Evolutionary conservation across 2,329 filamentous ascomycete genomes (phyloP).

Genomic region (Ampelomyces quisqualis): DNA sequence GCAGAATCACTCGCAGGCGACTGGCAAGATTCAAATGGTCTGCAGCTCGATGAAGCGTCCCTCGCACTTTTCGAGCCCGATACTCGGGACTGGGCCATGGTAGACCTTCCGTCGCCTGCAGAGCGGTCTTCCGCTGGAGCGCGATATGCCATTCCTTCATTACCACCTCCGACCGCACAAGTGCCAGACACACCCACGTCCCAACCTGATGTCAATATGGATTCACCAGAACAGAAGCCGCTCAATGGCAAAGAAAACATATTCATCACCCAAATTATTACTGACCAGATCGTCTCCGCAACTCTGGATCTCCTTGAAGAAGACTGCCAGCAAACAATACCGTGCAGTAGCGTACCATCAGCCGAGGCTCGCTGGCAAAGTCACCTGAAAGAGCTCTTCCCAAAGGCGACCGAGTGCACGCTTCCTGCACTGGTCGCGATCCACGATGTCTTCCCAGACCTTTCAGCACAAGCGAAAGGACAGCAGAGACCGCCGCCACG

Average conservation of each 20-base stretch:
- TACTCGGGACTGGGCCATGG: conserved; percentile 42
- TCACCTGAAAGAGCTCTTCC: conserved; percentile 33
- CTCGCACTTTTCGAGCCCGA: conserved; percentile 36
- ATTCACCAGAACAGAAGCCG: conserved; percentile 31
- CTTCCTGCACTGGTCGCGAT: conserved; percentile 37
- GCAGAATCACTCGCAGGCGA: conserved; percentile 38
- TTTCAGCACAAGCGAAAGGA: conserved; percentile 35
- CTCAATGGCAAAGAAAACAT: conserved; percentile 61
- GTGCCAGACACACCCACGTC: conserved; percentile 40
- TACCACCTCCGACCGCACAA: conserved; percentile 25
- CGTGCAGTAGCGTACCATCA: conserved; percentile 13
- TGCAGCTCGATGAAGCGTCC: conserved; percentile 33
- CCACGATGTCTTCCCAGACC: conserved; percentile 50
- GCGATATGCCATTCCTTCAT: conserved; percentile 33
- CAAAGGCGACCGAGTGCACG: conserved; percentile 36
- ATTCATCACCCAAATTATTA: conserved; percentile 68
- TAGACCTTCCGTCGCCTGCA: conserved; percentile 29
- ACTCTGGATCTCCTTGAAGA: conserved; percentile 41
- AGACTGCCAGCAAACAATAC: not conserved
- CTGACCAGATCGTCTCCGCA: conserved; percentile 65
- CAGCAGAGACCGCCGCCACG: conserved; percentile 38
- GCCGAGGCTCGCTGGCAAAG: conserved; percentile 24
- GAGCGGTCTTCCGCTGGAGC: conserved; percentile 19
- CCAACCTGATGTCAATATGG: conserved; percentile 29
- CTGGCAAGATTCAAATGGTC: conserved; percentile 23